Percentiles rank a stretch among this genome's conserved stretches.
Conservation (phyloP, 73 alveolate species). For the Uronychia binucleata region DNA sequence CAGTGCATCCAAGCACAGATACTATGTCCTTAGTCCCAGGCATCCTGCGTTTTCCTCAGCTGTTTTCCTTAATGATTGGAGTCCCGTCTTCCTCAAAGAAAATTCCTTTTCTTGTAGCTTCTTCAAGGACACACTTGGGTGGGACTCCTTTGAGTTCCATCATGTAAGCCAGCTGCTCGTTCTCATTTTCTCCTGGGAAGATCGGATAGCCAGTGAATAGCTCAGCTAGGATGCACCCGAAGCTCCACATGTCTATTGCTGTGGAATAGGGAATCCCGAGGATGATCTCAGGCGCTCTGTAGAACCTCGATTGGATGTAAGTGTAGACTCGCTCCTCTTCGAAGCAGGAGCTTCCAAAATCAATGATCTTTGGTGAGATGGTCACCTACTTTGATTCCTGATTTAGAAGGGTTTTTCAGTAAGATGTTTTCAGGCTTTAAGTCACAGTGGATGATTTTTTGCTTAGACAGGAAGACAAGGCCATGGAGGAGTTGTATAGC, state of each 20-base stretch:
- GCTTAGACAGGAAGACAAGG: conserved; percentile 66
- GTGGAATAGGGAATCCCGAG: conserved; percentile 65
- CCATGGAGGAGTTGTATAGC: conserved; percentile 85
- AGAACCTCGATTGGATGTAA: conserved; percentile 54
- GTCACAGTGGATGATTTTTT: conserved; percentile 77
- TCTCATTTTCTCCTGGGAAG: conserved; percentile 89
- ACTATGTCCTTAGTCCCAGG: conserved; percentile 37
- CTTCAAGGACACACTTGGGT: conserved; percentile 46
- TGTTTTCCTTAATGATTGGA: conserved; percentile 42
- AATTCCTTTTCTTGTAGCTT: conserved; percentile 42
- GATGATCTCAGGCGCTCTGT: conserved; percentile 70
- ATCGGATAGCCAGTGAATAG: conserved; percentile 82
- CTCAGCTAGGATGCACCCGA: conserved; percentile 87
- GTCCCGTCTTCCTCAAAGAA: conserved; percentile 11
- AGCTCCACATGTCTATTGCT: conserved; percentile 85
- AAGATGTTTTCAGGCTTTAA: conserved; percentile 81
- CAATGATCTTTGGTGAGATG: too few species aligned
- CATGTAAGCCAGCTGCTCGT: conserved; percentile 75
- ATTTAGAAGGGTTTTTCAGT: conserved; percentile 67
- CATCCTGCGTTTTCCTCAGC: conserved; percentile 43
- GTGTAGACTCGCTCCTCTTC: conserved; percentile 57
- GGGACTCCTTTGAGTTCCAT: conserved; percentile 78
- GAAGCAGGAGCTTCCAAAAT: conserved; percentile 83
- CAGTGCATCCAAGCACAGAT: conserved; percentile 45
- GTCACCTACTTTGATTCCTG: conserved; percentile 84